Percentiles rank a stretch among this genome's conserved stretches.
Conservation (phyloP, 2,329 filamentous ascomycete genomes). For the Exutisphaerella laricina region DNA sequence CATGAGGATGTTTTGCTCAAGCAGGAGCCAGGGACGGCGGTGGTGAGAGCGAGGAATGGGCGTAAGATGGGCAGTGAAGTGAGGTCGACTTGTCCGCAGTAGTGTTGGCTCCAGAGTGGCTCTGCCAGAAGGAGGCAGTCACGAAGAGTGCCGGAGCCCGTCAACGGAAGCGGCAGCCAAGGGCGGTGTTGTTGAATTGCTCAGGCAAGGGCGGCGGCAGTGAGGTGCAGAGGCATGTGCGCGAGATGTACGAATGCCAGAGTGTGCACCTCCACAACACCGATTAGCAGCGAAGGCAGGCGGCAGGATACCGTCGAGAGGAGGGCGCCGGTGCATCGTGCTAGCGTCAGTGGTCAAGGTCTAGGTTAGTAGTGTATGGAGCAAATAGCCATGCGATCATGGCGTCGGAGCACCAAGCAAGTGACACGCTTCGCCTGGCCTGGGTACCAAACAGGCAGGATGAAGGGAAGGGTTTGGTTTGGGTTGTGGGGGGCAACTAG, state of each 20-base stretch:
- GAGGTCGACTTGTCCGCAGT: conserved; percentile 9
- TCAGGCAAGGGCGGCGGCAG: conserved; percentile 30
- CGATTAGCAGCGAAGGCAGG: conserved; percentile 7
- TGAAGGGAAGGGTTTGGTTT: no score
- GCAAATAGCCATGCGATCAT: conserved; percentile 21
- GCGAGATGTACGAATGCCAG: conserved; percentile 13
- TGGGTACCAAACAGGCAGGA: no score
- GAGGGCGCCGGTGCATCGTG: conserved; percentile 16
- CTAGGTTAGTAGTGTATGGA: conserved; percentile 20
- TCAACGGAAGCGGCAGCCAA: conserved; percentile 49
- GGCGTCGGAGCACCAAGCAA: conserved; percentile 20
- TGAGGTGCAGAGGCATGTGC: conserved; percentile 27
- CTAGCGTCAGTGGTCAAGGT: conserved; percentile 21
- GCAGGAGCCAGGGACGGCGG: conserved; percentile 10
- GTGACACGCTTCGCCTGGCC: conserved; percentile 8
- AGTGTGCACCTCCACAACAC: conserved; percentile 9
- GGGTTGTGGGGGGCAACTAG: no score
- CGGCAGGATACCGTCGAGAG: conserved; percentile 10
- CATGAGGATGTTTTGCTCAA: conserved; percentile 9
- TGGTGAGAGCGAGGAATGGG: conserved; percentile 8
- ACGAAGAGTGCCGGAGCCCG: conserved; percentile 35
- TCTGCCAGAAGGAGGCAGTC: conserved; percentile 34
- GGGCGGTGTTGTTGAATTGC: conserved; percentile 17
- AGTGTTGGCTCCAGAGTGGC: conserved; percentile 6
- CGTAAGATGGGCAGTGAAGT: conserved; percentile 7